Evolutionary conservation across 2,329 filamentous ascomycete species (phyloP).

Genomic region (Cladophialophora immunda): DNA sequence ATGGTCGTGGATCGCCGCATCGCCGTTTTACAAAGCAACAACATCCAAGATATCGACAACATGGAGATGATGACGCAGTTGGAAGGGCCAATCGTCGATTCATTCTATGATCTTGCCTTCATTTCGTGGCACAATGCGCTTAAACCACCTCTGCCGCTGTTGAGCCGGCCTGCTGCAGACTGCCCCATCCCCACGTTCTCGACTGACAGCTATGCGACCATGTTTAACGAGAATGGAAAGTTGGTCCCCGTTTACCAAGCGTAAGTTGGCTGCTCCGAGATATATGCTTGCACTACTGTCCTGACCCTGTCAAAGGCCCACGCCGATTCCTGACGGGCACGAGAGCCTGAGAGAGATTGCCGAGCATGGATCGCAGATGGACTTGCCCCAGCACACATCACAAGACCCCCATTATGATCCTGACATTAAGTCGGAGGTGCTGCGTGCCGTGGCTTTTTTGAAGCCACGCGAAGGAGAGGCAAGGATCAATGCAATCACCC

Average conservation of each 20-base stretch:
- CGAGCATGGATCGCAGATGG: slow-evolving; percentile 24
- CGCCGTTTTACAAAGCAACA: slow-evolving; percentile 79
- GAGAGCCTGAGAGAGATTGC: slow-evolving; percentile 36
- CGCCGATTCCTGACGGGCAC: slow-evolving; percentile 23
- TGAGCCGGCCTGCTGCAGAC: slow-evolving; percentile 58
- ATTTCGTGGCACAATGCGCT: slow-evolving; percentile 75
- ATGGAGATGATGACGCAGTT: slow-evolving; percentile 81
- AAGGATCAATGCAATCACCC: slow-evolving; percentile 66
- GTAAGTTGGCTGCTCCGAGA: slow-evolving; percentile 16
- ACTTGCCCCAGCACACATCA: slow-evolving; percentile 64
- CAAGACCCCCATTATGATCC: slow-evolving; percentile 71
- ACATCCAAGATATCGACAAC: slow-evolving; percentile 80
- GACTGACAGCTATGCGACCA: slow-evolving; percentile 25
- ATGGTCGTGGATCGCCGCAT: slow-evolving; percentile 77
- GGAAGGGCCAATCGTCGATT: slow-evolving; percentile 79
- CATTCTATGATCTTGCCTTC: slow-evolving; percentile 76
- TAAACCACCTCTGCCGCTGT: slow-evolving; percentile 66
- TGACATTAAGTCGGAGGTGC: slow-evolving; percentile 68
- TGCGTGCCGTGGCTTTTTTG: slow-evolving; percentile 67
- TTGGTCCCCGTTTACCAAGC: slow-evolving; percentile 29
- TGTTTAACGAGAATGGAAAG: slow-evolving; percentile 37
- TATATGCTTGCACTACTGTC: neutral
- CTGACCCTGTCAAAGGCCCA: slow-evolving; percentile 26
- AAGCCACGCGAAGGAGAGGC: slow-evolving; percentile 61
- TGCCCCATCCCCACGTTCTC: slow-evolving; percentile 41